Evolutionary conservation across 768 basidiomycete species (phyloP), one percentile per base, ranked within the genome.

Genomic region (Inosperma sp.): DNA sequence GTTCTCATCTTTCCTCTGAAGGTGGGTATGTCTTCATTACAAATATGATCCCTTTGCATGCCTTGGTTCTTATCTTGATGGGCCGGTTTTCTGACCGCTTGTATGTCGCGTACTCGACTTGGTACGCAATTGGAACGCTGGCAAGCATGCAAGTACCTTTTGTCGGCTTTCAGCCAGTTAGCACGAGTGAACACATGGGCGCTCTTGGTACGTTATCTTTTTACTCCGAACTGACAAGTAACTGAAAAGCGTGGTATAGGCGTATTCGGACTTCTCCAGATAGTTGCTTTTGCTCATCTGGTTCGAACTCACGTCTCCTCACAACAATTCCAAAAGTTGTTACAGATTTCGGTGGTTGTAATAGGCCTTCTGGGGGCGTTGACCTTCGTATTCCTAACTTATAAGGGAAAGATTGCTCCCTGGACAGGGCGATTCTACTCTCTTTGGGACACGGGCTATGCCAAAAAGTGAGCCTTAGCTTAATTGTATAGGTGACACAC

Each of bases 401-500:
- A 90, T 71, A 88, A 84, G 53, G 95, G 94, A 16, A 89, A 84
- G 81, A 98, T 99, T 59, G 94, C 95, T 4, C 95, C 95, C 0
- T 99, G 96, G 94, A 98, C 95, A n/a, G 96, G 96, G 31, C 86
- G 96, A 51, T 98, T 99, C 79, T 99, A 99, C 70, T 96, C 93
- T 0, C 76, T 99, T 2, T 99, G 96, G 96, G 96, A 99, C 67
- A 98, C 95, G 0, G 95, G 93, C 26, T 99, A 99, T 62, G 96
- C 96, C 46, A 96, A 95, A 69, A 94, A 95, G 92, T 94, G 62
- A 29, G 76, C 67, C 21, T 55, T 9, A 25, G 37, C 35, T 22
- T 17, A 42, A 56, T 49, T 52, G 33, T 40, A 27, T 13, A 44
- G 30, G n/a, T 50, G 21, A 36, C 44, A 34, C 16, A n/a, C 39